phyloP scores from a whole-genome alignment of 495 filamentous ascomycete species.

The Penicillium desertorum region DNA sequence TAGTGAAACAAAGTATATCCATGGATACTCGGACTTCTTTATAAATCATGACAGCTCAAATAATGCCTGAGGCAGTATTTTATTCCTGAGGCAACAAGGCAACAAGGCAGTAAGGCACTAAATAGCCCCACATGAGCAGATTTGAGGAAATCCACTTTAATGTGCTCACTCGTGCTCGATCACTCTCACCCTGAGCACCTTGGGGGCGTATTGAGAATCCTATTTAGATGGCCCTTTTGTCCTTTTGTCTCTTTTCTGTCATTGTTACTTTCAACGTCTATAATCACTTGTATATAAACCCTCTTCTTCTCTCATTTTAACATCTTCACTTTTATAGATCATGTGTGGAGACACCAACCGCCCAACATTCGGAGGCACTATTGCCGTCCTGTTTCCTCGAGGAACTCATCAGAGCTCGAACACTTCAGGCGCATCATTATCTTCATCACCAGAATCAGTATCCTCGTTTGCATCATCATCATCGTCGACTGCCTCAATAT shows the following conservation, averaged over 20 bases:
- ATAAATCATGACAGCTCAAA: not conserved
- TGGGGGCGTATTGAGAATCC: slow-evolving; percentile 2
- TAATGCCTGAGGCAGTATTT: not conserved
- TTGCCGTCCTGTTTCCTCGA: slow-evolving; percentile 28
- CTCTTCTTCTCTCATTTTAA: not conserved
- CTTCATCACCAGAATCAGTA: slow-evolving; percentile 30
- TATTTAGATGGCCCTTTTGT: not conserved
- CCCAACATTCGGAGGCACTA: slow-evolving; percentile 28
- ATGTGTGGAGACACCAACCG: slow-evolving; percentile 31
- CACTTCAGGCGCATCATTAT: slow-evolving; percentile 27
- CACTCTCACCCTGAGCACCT: slow-evolving; percentile 21
- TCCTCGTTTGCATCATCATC: slow-evolving; percentile 19
- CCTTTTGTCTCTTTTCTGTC: not conserved
- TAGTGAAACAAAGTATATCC: not conserved
- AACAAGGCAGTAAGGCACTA: not conserved
- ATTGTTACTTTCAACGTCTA: not conserved
- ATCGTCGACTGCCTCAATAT: slow-evolving; percentile 19
- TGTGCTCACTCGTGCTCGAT: slow-evolving; percentile 26
- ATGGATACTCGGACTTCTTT: not conserved
- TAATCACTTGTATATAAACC: not conserved
- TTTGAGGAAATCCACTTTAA: slow-evolving; percentile 18
- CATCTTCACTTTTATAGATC: slow-evolving; percentile 9
- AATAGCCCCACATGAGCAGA: slow-evolving; percentile 12
- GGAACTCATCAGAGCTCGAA: slow-evolving; percentile 18
- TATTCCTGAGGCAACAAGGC: not conserved